Conservation (phyloP, 2,329 filamentous ascomycete genomes). For the Sordariomycetes sp. region DNA sequence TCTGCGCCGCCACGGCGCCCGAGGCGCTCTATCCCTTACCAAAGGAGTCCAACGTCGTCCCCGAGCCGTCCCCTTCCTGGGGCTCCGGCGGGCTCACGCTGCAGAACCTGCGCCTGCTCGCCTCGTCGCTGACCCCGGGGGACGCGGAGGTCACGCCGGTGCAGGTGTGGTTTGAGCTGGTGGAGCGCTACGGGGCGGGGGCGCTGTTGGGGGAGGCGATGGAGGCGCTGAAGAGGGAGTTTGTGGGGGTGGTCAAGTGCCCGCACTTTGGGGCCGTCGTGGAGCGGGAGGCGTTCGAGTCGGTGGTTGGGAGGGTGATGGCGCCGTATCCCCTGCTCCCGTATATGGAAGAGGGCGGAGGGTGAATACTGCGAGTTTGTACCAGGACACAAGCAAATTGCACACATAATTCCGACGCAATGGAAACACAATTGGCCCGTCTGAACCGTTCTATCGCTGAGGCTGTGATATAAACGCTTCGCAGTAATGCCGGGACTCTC, state of each 20-base stretch:
- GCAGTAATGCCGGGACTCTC: too few relatives aligned
- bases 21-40: slow-evolving; percentile 18
- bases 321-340: slow-evolving; percentile 1
- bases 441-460: too few relatives aligned
- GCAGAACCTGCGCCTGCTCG: slow-evolving; percentile 30
- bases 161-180: slow-evolving; percentile 45
- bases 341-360: background rate
- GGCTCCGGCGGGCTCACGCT: slow-evolving; percentile 21
- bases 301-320: slow-evolving; percentile 28
- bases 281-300: slow-evolving; percentile 34
- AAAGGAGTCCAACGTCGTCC: background rate
- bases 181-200: slow-evolving; percentile 24
- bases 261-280: slow-evolving; percentile 36
- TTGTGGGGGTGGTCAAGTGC: slow-evolving; percentile 33
- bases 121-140: slow-evolving; percentile 30
- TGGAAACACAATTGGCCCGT: too few relatives aligned
- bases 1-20: slow-evolving; percentile 28
- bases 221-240: slow-evolving; percentile 25
- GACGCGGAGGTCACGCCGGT: slow-evolving; percentile 36
- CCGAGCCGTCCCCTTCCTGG: slow-evolving; percentile 19
- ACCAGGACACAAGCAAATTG: too few relatives aligned
- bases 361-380: too few relatives aligned
- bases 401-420: too few relatives aligned
- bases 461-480: too few relatives aligned
- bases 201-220: slow-evolving; percentile 24